These are phyloP conservation scores for Papiliotrema terrestris DNA, from an alignment of 1,284 basidiomycete species.

Conservation along the genomic window DNA sequence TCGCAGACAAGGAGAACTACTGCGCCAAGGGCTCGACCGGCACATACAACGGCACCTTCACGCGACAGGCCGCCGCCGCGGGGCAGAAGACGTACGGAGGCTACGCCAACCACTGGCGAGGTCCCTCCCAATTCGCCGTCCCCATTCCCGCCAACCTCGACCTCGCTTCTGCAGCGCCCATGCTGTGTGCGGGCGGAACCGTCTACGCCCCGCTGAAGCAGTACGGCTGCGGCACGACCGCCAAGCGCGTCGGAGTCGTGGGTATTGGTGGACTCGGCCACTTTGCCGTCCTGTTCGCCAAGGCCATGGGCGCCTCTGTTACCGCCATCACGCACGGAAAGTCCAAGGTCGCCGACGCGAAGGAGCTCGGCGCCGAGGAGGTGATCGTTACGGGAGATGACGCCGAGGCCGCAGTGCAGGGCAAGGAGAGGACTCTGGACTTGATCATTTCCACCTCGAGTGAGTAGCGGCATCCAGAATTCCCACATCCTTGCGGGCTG, in stretches of 20 bases:
- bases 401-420: slow-evolving; percentile 46
- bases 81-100: slow-evolving; percentile 49
- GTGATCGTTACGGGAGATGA: slow-evolving; percentile 51
- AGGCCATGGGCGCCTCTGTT: slow-evolving; percentile 59
- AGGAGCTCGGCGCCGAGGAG: slow-evolving; percentile 51
- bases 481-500: no score
- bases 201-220: slow-evolving; percentile 51
- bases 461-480: no score
- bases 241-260: slow-evolving; percentile 53
- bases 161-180: slow-evolving; percentile 57
- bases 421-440: slow-evolving; percentile 49
- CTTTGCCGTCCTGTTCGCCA: slow-evolving; percentile 46
- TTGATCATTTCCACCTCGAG: slow-evolving; percentile 51
- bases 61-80: slow-evolving; percentile 39
- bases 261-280: slow-evolving; percentile 51
- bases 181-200: slow-evolving; percentile 50
- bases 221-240: slow-evolving; percentile 52
- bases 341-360: slow-evolving; percentile 54
- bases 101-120: slow-evolving; percentile 47
- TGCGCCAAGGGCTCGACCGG: slow-evolving; percentile 44
- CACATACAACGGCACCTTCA: slow-evolving; percentile 36
- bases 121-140: slow-evolving; percentile 57
- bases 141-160: slow-evolving; percentile 60
- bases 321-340: slow-evolving; percentile 55
- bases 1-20: slow-evolving; percentile 51